A percentile compares a stretch with the other conserved stretches of the same genome.
Evolutionary conservation across 768 basidiomycete species (phyloP).

Genomic region (Kwoniella heveanensis): DNA sequence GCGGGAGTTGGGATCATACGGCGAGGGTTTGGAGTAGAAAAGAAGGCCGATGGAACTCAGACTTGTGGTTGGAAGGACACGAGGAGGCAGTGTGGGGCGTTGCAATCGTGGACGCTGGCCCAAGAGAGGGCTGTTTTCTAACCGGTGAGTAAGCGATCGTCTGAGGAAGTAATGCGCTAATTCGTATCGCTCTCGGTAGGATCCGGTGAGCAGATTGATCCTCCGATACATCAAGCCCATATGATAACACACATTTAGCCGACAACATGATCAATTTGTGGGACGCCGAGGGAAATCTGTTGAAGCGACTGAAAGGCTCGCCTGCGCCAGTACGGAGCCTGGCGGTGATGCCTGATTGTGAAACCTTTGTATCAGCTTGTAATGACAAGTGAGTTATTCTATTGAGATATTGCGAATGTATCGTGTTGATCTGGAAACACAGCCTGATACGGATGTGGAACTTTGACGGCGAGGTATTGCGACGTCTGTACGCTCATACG

Average conservation of each 20-base stretch:
- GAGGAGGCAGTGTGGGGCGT: constrained; percentile 54
- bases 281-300: constrained; percentile 25
- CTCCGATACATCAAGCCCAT: too few species aligned
- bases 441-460: constrained; percentile 43
- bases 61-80: constrained; percentile 44
- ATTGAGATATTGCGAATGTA: too few species aligned
- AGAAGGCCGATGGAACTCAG: constrained; percentile 24
- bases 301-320: constrained; percentile 33
- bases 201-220: constrained; percentile 14
- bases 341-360: constrained; percentile 26
- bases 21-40: constrained; percentile 47
- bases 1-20: constrained; percentile 54
- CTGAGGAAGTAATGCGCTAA: too few species aligned
- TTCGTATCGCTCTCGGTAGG: constrained; percentile 3
- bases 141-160: constrained; percentile 45
- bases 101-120: constrained; percentile 40
- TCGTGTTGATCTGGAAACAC: not conserved
- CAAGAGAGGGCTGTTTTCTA: constrained; percentile 35
- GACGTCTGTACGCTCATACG: constrained; percentile 39
- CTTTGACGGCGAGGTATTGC: constrained; percentile 30
- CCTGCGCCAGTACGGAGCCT: constrained; percentile 46
- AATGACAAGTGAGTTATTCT: constrained; percentile 54
- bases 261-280: constrained; percentile 46
- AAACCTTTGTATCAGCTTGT: constrained; percentile 35
- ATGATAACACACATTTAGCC: constrained; percentile 22